These are phyloP conservation scores for Suillus brevipes DNA, from an alignment of 768 basidiomycete genomes.

Conservation along the genomic window DNA sequence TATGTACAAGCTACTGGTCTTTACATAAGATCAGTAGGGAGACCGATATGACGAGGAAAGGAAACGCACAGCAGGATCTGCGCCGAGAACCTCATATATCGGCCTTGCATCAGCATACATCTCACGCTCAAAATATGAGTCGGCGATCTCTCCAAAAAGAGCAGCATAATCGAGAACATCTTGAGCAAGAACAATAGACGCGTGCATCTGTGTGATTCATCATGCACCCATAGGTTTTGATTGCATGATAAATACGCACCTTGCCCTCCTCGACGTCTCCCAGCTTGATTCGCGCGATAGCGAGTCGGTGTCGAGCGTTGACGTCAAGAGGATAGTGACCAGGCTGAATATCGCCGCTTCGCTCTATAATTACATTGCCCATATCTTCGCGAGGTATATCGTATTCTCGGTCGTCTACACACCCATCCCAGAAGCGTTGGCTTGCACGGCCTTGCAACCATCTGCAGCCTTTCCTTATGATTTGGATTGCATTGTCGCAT, in stretches of 20 bases:
- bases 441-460: constrained; percentile 87
- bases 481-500: constrained; percentile 63
- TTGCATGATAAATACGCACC: constrained; percentile 42
- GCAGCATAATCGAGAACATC: constrained; percentile 77
- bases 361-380: constrained; percentile 29
- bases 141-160: constrained; percentile 81
- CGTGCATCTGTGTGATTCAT: constrained; percentile 60
- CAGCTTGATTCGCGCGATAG: constrained; percentile 78
- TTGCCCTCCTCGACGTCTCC: constrained; percentile 80
- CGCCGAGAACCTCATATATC: constrained; percentile 78
- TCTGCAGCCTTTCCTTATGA: constrained; percentile 73
- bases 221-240: not conserved
- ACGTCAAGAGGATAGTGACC: constrained; percentile 68
- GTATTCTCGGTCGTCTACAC: constrained; percentile 89
- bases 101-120: constrained; percentile 78
- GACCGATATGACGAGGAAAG: not conserved
- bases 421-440: constrained; percentile 77
- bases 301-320: constrained; percentile 80
- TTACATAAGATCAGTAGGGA: not conserved
- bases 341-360: constrained; percentile 49
- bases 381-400: constrained; percentile 44
- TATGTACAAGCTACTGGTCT: constrained; percentile 76
- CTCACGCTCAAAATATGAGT: constrained; percentile 76
- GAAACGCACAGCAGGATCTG: constrained; percentile 63
- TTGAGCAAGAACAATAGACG: constrained; percentile 64